Conservation (phyloP, 2,329 filamentous ascomycete species). For the Pseudogymnoascus sp. region DNA sequence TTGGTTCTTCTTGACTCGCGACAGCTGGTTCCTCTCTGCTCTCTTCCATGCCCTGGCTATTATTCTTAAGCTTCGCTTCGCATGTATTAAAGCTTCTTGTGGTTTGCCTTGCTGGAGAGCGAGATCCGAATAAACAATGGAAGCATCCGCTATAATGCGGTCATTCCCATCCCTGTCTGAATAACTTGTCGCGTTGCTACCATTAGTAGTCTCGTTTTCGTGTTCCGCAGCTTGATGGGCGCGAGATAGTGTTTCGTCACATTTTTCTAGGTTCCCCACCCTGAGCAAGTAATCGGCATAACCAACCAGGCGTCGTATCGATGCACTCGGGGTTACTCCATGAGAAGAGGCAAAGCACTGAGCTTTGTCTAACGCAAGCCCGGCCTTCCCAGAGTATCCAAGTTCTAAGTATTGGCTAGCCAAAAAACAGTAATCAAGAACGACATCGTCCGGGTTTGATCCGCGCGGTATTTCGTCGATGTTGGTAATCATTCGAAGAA, state of each 20-base stretch:
- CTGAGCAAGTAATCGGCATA: conserved; percentile 67
- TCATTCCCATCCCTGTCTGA: conserved; percentile 21
- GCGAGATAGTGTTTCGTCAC: conserved; percentile 28
- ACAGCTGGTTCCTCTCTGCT: conserved; percentile 13
- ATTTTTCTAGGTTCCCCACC: conserved; percentile 57
- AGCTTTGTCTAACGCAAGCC: conserved; percentile 49
- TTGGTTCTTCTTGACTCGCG: conserved; percentile 8
- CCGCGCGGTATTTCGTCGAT: conserved; percentile 38
- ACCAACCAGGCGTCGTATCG: conserved; percentile 56
- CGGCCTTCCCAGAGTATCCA: conserved; percentile 53
- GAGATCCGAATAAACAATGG: conserved; percentile 27
- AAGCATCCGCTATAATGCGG: conserved; percentile 31
- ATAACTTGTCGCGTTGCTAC: conserved; percentile 12
- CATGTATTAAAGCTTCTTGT: conserved; percentile 48
- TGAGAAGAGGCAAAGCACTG: conserved; percentile 39
- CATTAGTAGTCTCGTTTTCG: conserved; percentile 18
- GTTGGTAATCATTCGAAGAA: conserved; percentile 41
- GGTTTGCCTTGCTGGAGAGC: conserved; percentile 41
- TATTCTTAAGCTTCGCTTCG: conserved; percentile 48
- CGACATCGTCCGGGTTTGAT: conserved; percentile 34
- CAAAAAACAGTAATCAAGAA: conserved; percentile 35
- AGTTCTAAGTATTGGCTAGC: conserved; percentile 49
- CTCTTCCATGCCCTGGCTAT: conserved; percentile 34
- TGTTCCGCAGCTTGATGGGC: conserved; percentile 23
- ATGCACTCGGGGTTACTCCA: conserved; percentile 36